These are phyloP conservation scores for Coemansia sp. DNA, from an alignment of 192 early-diverging fungal species.

Conservation along the genomic window DNA sequence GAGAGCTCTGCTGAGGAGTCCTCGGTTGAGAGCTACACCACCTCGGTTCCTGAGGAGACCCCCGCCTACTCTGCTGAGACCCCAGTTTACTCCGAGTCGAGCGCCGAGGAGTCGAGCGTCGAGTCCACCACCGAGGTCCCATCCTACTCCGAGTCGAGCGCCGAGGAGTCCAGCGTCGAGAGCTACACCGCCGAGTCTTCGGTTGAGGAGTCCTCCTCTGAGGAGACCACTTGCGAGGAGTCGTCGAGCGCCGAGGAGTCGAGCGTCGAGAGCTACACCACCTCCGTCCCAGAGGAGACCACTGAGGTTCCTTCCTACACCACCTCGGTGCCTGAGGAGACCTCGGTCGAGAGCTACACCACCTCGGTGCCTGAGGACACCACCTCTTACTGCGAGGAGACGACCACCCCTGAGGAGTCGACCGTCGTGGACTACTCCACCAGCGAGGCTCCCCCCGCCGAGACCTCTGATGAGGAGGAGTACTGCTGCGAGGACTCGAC, in stretches of 20 bases:
- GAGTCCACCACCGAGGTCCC: not conserved
- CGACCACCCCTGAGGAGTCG: conserved; percentile 4
- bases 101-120: too few species aligned
- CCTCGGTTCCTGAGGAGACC: not conserved
- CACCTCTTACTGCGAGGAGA: conserved; percentile 4
- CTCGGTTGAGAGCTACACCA: not conserved
- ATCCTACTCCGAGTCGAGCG: too few species aligned
- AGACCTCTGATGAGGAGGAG: conserved; percentile 11
- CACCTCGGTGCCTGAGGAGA: conserved; percentile 4
- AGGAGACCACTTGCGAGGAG: too few species aligned
- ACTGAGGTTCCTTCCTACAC: conserved; percentile 7
- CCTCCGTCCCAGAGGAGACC: not conserved
- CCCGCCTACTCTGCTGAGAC: too few species aligned
- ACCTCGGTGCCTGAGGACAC: not conserved
- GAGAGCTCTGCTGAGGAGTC: conserved; percentile 2
- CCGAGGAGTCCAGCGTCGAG: not conserved
- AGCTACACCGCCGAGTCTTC: not conserved
- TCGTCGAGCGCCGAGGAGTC: too few species aligned
- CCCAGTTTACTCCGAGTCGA: conserved; percentile 1
- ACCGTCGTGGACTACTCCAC: not conserved
- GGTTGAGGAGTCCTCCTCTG: too few species aligned
- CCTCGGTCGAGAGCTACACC: not conserved
- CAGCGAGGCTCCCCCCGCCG: conserved; percentile 1
- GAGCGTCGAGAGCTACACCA: too few species aligned
- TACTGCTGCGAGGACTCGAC: not conserved